Base-by-base conservation (phyloP, 176 grass and related monocot genomes). In the Tillandsia leiboldiana region DNA sequence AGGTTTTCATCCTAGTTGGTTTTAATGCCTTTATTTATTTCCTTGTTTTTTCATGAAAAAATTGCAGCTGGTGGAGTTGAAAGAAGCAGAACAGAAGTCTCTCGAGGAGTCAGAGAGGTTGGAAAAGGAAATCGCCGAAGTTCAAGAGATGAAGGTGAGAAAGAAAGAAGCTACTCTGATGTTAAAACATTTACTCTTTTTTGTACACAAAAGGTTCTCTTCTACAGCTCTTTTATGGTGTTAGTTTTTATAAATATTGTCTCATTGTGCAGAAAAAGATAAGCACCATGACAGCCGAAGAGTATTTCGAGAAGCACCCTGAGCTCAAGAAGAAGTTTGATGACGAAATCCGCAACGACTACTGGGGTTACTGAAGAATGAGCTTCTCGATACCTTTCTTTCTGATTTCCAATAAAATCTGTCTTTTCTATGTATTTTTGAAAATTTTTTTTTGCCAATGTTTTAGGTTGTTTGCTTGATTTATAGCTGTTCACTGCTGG, bases 291-390 rank as follows among this genome's bases (percentile, higher is more conserved):
- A 90, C 93, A 33, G 89, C 89, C 0, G 86, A 92, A 2, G 89
- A 92, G 61, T 92, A 90, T 79, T 97, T 97, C 58, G 89, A 56
- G 74, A 99, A 82, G 84, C 84, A 93, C 57, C 94, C 94, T 79
- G 84, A 93, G 77, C 74, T 99, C 23, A 90, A 80, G 78, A 80
- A 99, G 82, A 90, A 90, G 71, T 93, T 93, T 8, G 89, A 93
- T 48, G 94, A 99, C 10, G 91, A 96, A 83, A 96, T 96, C 67
- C 87, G 84, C 68, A 96, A 96, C 10, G 91, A 96, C 51, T 62
- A 90, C 68, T 96, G 91, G 91, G 91, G 91, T 56, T 96, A 96
- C 68, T 96, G 81, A 96, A 70, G 64, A 82, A 2, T 33, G 29
- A 33, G 29, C 29, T 33, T 33, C 29, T 33, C 29, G 6, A 5